Percentiles rank a stretch among this genome's conserved stretches.
These are phyloP conservation scores for Croton setiger DNA, from an alignment of 441 rosid species.

Conservation along the genomic window DNA sequence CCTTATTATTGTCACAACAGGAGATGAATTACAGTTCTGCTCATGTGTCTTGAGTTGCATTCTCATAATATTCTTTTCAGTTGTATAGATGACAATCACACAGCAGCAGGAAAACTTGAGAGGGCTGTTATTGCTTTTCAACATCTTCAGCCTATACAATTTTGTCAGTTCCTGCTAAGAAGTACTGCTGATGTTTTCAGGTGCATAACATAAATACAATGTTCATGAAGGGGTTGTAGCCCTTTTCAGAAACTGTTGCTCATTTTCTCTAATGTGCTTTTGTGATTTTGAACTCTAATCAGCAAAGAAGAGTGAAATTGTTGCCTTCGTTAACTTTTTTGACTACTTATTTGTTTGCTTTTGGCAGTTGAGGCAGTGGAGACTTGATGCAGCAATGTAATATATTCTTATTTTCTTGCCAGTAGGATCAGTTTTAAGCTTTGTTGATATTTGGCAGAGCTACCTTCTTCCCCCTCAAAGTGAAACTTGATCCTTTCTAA, in stretches of 20 bases:
- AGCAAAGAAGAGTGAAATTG: neutral
- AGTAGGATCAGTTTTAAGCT: neutral
- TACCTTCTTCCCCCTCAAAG: neutral
- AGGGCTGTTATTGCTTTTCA: neutral
- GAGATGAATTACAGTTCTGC: neutral
- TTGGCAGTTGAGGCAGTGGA: constrained; percentile 3
- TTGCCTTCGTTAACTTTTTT: neutral
- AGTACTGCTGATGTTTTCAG: neutral
- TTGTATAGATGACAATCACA: neutral
- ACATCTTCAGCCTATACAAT: neutral
- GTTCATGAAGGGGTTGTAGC: no score
- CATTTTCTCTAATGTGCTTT: no score
- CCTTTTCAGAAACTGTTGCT: no score
- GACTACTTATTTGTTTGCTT: neutral
- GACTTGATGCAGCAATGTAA: neutral
- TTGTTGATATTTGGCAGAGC: neutral
- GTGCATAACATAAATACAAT: neutral
- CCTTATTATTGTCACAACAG: neutral
- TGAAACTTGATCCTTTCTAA: neutral
- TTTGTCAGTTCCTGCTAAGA: neutral
- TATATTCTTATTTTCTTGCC: neutral
- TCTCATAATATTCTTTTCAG: neutral
- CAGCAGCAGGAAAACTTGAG: neutral
- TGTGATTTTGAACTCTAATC: no score
- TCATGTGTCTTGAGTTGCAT: neutral